phyloP scores from a whole-genome alignment of 1,284 basidiomycete genomes.

The Entoloma clypeatum region DNA sequence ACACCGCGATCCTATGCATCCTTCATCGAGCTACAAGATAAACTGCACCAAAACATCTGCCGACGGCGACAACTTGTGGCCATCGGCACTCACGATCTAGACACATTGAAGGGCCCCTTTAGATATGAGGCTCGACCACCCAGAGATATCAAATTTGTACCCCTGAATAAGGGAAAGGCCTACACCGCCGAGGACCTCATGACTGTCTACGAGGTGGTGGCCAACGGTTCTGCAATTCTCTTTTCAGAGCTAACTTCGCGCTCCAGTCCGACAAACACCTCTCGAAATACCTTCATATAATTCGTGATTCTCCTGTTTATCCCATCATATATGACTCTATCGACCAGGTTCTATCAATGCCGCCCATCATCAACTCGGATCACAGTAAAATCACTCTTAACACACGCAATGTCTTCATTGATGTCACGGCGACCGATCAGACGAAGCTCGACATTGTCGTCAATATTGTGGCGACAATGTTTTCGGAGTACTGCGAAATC shows the following conservation, averaged over 20 bases:
- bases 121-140: constrained; percentile 89
- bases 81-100: constrained; percentile 97
- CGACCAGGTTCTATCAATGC: constrained; percentile 90
- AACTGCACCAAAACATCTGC: constrained; percentile 96
- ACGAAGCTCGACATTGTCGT: constrained; percentile 95
- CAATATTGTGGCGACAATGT: constrained; percentile 95
- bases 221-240: constrained; percentile 1
- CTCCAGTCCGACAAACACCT: constrained; percentile 88
- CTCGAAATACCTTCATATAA: constrained; percentile 86
- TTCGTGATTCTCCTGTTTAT: constrained; percentile 93
- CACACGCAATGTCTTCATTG: constrained; percentile 95
- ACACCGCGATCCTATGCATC: constrained; percentile 88
- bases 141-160: constrained; percentile 86
- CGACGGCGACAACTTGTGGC: constrained; percentile 89
- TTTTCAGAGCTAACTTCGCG: constrained; percentile 1
- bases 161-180: constrained; percentile 73
- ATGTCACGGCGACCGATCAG: constrained; percentile 96
- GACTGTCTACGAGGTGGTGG: constrained; percentile 79
- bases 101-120: constrained; percentile 86
- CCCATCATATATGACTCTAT: constrained; percentile 95
- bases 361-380: constrained; percentile 97
- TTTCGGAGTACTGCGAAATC: constrained; percentile 91
- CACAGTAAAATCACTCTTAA: constrained; percentile 96
- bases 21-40: constrained; percentile 98
- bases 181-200: constrained; percentile 85